phyloP scores from a whole-genome alignment of 176 grass and related monocot genomes.

The Hordeum vulgare region MorexV3_pseudomolecules_assembly NC_058518.1:372091277-372091776 shows the following conservation, averaged over 20 bases:
- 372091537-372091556: background rate
- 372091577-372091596: constrained; percentile 22
- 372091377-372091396: constrained; percentile 5
- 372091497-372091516: background rate
- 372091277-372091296: background rate
- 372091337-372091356: background rate
- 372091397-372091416: background rate
- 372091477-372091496: background rate
- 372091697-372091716: background rate
- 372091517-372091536: background rate
- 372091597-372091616: constrained; percentile 22
- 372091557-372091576: constrained; percentile 21
- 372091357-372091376: background rate
- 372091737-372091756: background rate
- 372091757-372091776: background rate
- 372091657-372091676: background rate
- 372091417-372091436: background rate
- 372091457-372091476: background rate
- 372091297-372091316: background rate
- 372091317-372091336: background rate
- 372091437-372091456: background rate
- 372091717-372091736: background rate
- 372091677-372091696: constrained; percentile 22
- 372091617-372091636: background rate
- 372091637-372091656: background rate